Conservation (phyloP, 2,329 filamentous ascomycete species). For the Rachicladosporium sp. region DNA sequence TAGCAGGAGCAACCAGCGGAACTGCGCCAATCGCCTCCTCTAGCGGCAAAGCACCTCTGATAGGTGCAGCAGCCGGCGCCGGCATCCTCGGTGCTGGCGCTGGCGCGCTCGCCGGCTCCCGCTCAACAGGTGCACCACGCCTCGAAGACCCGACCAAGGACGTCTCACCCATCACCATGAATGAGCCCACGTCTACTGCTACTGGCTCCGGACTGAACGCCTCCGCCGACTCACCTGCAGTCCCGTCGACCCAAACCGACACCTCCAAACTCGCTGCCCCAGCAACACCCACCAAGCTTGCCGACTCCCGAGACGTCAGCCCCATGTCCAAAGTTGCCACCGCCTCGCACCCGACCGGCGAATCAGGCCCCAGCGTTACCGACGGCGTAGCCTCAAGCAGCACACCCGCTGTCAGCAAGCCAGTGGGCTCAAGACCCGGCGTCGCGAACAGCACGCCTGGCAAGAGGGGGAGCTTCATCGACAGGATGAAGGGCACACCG, state of each 20-base stretch:
- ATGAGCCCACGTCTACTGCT: constrained; percentile 3
- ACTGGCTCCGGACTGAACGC: constrained; percentile 5
- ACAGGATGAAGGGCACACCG: constrained; percentile 25
- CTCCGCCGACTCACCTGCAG: constrained; percentile 8
- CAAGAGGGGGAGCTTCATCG: constrained; percentile 18
- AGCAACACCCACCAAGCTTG: constrained; percentile 1
- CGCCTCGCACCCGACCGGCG: constrained; percentile 5
- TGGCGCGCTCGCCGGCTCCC: constrained; percentile 2
- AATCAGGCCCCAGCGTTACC: constrained; percentile 6
- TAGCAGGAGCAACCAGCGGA: constrained; percentile 20
- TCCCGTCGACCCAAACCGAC: too few species aligned
- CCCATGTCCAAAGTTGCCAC: constrained; percentile 7
- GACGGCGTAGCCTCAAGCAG: constrained; percentile 13
- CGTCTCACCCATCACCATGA: constrained; percentile 5
- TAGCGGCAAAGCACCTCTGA: constrained; percentile 19
- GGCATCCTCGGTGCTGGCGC: constrained; percentile 15
- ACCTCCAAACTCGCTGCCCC: constrained; percentile 2
- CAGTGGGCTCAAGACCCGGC: constrained; percentile 14
- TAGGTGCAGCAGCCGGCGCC: too few species aligned
- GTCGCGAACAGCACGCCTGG: constrained; percentile 14
- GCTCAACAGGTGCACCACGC: constrained; percentile 17
- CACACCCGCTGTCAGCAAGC: constrained; percentile 15
- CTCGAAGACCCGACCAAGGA: constrained; percentile 12
- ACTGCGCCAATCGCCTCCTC: constrained; percentile 31
- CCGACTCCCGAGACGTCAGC: constrained; percentile 3